Percentiles rank a stretch among this genome's conserved stretches.
Evolutionary conservation across 805 yeast species (phyloP).

Genomic region (Lipomyces mesembrius): DNA sequence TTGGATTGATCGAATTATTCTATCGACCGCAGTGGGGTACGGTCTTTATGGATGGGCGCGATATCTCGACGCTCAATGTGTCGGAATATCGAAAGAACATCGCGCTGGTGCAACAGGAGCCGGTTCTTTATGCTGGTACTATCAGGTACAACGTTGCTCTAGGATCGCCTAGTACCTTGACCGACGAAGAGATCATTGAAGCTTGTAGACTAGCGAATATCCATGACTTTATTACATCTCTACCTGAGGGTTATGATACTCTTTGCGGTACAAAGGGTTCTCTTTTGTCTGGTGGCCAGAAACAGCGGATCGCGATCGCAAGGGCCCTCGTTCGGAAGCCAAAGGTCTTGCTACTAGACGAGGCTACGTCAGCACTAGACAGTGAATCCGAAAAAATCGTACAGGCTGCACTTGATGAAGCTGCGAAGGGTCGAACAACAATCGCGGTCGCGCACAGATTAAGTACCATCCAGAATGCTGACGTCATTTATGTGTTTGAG

Average conservation of each 20-base stretch:
- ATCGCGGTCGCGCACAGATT: conserved; percentile 78
- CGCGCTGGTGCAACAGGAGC: conserved; percentile 67
- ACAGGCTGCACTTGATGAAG: conserved; percentile 62
- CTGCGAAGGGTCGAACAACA: conserved; percentile 67
- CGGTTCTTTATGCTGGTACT: conserved; percentile 65
- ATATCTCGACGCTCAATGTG: conserved; percentile 55
- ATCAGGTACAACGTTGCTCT: conserved; percentile 59
- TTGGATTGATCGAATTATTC: conserved; percentile 58
- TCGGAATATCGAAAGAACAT: conserved; percentile 56
- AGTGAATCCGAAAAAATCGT: conserved; percentile 68
- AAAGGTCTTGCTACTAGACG: conserved; percentile 60
- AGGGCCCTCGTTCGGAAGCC: conserved; percentile 65
- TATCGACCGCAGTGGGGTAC: conserved; percentile 57
- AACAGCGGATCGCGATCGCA: conserved; percentile 67
- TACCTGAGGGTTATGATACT: conserved; percentile 59
- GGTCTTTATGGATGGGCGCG: conserved; percentile 57
- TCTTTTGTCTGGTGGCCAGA: conserved; percentile 67
- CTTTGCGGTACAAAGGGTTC: conserved; percentile 57
- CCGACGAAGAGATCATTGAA: conserved; percentile 47
- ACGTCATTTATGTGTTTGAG: conserved; percentile 57
- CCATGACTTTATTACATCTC: conserved; percentile 53
- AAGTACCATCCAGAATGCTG: conserved; percentile 60
- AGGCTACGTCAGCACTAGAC: conserved; percentile 60
- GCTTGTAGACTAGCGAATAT: conserved; percentile 63
- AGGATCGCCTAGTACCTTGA: conserved; percentile 48